Base-by-base conservation (phyloP, 2,329 filamentous ascomycete genomes). In the Fusarium coicis region DNA sequence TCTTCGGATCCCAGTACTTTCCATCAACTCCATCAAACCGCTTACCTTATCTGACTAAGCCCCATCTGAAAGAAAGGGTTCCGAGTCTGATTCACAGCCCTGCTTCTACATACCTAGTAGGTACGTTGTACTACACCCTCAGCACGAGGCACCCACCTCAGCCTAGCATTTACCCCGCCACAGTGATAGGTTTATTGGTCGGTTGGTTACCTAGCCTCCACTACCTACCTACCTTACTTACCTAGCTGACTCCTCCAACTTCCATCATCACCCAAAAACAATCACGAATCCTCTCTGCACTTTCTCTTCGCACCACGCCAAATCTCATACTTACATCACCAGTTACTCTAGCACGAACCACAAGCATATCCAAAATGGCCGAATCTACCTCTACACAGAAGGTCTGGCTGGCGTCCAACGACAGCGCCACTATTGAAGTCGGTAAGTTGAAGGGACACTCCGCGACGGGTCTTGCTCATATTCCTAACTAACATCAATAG, bases 401-500 rank as follows among this genome's bases (percentile, higher is more conserved):
- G 81, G 80, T 89, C 75, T 85, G 82, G 78, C 79, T 90, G 36
- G 79, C 82, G 74, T 88, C 86, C 83, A 89, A 88, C 76, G 88
- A 90, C 72, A 80, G 78, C 63, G 82, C 83, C 50, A 76, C 79
- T 34, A 84, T 89, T 57, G 81, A 83, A 74, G 84, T 88, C 60
- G 83, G 85, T 86, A 83, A 74, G 85, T 83, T 61, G 5, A 50
- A 65, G 54, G 49, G 62, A 61, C 62, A 63, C 69, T 65, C 55
- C 66, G 16, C n/a, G 67, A 70, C 61, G 26, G 23, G 23, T 43
- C 44, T 67, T 32, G 44, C 47, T 64, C 40, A 36, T 53, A 34
- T 37, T 66, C 47, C 76, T 78, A 65, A 78, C 64, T 53, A 50
- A 46, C 39, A 40, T 46, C 34, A 47, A 60, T 70, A 93, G 95